phyloP scores from a whole-genome alignment of 2,329 filamentous ascomycete species.

The Sporothrix luriei region DNA sequence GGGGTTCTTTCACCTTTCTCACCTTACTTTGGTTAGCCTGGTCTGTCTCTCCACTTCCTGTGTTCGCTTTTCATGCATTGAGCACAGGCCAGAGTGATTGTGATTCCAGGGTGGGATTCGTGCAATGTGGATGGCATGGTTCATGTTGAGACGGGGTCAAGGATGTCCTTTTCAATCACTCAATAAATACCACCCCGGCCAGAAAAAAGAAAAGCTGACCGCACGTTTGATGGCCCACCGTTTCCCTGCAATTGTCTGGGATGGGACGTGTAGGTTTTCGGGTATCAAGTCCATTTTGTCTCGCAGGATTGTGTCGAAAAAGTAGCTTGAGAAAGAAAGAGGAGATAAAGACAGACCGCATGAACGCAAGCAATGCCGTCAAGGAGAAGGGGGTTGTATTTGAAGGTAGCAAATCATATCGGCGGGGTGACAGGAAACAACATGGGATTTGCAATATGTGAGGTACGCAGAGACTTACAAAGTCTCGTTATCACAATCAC shows the following conservation, averaged over 20 bases:
- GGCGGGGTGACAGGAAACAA: background rate
- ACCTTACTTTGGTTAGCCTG: background rate
- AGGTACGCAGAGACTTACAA: background rate
- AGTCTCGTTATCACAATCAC: constrained; percentile 14
- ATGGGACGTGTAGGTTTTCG: background rate
- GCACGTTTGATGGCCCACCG: constrained; percentile 23
- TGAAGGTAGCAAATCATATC: background rate
- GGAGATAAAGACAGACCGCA: background rate
- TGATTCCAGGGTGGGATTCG: constrained; percentile 25
- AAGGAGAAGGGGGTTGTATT: too few species aligned
- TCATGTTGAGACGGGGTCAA: background rate
- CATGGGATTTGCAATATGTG: too few species aligned
- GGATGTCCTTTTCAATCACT: background rate
- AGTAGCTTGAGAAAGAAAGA: background rate
- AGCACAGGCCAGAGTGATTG: constrained; percentile 26
- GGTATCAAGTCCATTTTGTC: background rate
- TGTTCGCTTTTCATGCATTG: background rate
- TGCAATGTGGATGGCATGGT: constrained; percentile 21
- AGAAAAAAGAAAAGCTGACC: background rate
- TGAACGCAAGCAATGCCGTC: background rate
- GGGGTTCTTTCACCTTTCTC: background rate
- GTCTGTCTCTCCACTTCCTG: background rate
- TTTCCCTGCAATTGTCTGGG: constrained; percentile 15
- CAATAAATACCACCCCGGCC: background rate
- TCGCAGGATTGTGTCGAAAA: constrained; percentile 22